Conservation (phyloP, 2,329 filamentous ascomycete genomes). For the Xylaria arbuscula region DNA sequence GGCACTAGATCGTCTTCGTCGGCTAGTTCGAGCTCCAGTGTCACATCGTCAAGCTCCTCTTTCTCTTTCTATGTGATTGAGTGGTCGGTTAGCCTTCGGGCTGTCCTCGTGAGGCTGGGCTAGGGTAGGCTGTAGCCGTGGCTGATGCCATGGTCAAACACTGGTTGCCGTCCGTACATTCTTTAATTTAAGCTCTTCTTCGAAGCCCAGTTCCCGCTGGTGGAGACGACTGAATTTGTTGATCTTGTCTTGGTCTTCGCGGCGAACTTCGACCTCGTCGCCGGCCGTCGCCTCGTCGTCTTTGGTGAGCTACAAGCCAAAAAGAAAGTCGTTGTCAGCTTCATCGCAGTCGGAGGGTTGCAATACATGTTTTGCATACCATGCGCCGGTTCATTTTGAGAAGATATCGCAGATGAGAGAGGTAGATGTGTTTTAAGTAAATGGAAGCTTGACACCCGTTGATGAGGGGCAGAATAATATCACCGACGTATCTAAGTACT, state of each 20-base stretch:
- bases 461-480: background rate
- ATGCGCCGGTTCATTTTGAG: slow-evolving; percentile 52
- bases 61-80: slow-evolving; percentile 83
- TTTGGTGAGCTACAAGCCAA: slow-evolving; percentile 78
- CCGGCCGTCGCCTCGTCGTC: slow-evolving; percentile 82
- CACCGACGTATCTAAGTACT: background rate
- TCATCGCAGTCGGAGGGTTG: background rate
- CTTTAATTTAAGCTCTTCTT: slow-evolving; percentile 84
- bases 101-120: slow-evolving; percentile 7
- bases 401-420: background rate
- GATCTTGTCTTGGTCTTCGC: slow-evolving; percentile 98
- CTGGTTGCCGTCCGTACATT: slow-evolving; percentile 62
- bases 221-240: slow-evolving; percentile 96
- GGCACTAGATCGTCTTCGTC: slow-evolving; percentile 95
- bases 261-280: slow-evolving; percentile 91
- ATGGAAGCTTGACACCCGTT: background rate
- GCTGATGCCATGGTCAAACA: background rate
- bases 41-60: slow-evolving; percentile 94
- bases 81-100: slow-evolving; percentile 39
- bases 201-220: slow-evolving; percentile 80
- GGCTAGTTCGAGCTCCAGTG: slow-evolving; percentile 89
- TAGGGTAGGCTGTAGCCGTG: background rate
- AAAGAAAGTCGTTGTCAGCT: slow-evolving; percentile 29
- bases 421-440: background rate
- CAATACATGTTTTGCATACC: slow-evolving; percentile 37